Conservation (phyloP, 192 early-diverging fungal species). For the Podochytrium sp. region DNA sequence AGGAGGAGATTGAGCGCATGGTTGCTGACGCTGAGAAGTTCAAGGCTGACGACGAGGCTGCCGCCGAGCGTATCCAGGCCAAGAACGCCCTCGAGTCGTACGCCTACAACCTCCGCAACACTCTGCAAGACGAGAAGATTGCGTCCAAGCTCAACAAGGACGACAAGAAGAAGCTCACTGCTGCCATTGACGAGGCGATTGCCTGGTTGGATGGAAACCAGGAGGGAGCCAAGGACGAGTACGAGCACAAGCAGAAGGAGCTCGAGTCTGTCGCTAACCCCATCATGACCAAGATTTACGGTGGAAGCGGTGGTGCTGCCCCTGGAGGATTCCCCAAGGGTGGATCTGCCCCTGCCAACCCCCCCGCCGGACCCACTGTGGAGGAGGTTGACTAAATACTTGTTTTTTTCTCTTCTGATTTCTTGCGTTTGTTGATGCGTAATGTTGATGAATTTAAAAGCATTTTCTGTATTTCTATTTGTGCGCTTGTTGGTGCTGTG, state of each 20-base stretch:
- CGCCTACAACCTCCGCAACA: slow-evolving; percentile 97
- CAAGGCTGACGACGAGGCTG: slow-evolving; percentile 96
- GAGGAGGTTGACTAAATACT: slow-evolving; percentile 51
- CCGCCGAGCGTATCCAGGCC: slow-evolving; percentile 84
- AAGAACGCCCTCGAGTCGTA: slow-evolving; percentile 97
- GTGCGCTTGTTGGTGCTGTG: background rate
- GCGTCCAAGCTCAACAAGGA: slow-evolving; percentile 76
- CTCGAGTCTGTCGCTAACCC: slow-evolving; percentile 93
- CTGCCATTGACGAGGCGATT: slow-evolving; percentile 88
- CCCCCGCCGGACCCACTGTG: slow-evolving; percentile 58
- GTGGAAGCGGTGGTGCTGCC: slow-evolving; percentile 70
- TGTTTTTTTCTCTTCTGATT: background rate
- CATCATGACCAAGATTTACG: slow-evolving; percentile 97
- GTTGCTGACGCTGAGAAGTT: slow-evolving; percentile 91
- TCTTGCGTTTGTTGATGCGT: background rate
- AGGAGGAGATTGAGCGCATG: slow-evolving; percentile 99
- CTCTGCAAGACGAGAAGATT: slow-evolving; percentile 81
- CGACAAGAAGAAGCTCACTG: slow-evolving; percentile 88
- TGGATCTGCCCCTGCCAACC: slow-evolving; percentile 73
- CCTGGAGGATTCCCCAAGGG: slow-evolving; percentile 74
- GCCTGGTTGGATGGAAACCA: slow-evolving; percentile 92
- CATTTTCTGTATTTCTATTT: too few species aligned
- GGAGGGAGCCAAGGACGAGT: slow-evolving; percentile 98
- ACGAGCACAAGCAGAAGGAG: slow-evolving; percentile 91
- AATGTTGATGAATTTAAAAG: background rate